Evolutionary conservation across 2,329 filamentous ascomycete genomes (phyloP).

Genomic region (Microsporum ferrugineum): DNA sequence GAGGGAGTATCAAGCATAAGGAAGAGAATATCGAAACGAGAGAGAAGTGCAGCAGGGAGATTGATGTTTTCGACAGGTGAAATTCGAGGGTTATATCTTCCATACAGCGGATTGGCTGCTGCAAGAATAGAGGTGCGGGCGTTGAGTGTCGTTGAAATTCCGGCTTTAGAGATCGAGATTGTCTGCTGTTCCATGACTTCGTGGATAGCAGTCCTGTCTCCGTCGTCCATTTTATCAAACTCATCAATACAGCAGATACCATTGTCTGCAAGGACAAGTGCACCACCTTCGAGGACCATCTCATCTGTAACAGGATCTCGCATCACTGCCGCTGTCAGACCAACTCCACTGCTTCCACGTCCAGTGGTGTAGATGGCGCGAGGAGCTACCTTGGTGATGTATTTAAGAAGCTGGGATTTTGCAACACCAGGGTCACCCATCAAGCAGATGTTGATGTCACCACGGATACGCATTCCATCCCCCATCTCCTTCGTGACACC

Average conservation of each 20-base stretch:
- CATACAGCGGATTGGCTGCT: slow-evolving; percentile 92
- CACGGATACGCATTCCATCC: slow-evolving; percentile 97
- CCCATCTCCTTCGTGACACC: slow-evolving; percentile 95
- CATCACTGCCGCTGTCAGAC: slow-evolving; percentile 70
- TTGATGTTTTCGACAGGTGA: slow-evolving; percentile 99
- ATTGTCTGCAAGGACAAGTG: slow-evolving; percentile 66
- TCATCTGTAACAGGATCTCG: slow-evolving; percentile 70
- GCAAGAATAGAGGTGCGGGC: slow-evolving; percentile 91
- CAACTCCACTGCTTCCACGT: slow-evolving; percentile 69
- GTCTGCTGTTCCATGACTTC: slow-evolving; percentile 86
- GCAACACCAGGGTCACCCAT: slow-evolving; percentile 99
- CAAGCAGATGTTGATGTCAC: slow-evolving; percentile 95
- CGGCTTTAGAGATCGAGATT: slow-evolving; percentile 76
- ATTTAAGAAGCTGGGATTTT: slow-evolving; percentile 96
- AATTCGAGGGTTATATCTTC: slow-evolving; percentile 93
- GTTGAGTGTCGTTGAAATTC: slow-evolving; percentile 93
- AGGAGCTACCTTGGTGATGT: slow-evolving; percentile 95
- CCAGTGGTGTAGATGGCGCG: slow-evolving; percentile 78
- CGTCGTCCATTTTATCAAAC: slow-evolving; percentile 77
- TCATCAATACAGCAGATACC: slow-evolving; percentile 78
- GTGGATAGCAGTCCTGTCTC: slow-evolving; percentile 67
- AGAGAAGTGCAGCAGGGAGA: slow-evolving; percentile 88
- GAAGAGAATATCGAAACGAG: slow-evolving; percentile 95
- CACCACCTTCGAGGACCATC: slow-evolving; percentile 68
- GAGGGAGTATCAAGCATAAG: slow-evolving; percentile 89